Conservation (phyloP, 1,284 basidiomycete genomes). For the Clitocybe nebularis region DNA sequence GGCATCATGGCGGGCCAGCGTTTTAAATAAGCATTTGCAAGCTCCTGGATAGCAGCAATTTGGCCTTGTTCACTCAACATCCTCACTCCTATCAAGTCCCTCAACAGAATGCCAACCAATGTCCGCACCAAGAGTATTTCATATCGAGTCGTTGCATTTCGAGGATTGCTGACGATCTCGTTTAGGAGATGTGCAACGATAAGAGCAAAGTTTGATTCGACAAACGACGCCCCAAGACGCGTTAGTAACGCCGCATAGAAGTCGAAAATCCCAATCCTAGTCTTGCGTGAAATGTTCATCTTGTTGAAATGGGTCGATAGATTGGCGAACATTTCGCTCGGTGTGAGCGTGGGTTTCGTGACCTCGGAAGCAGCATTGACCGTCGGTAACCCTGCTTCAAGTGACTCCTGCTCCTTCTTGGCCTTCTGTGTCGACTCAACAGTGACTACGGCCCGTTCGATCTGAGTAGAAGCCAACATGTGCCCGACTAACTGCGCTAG, state of each 20-base stretch:
- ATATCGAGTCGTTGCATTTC: constrained; percentile 57
- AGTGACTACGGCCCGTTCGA: constrained; percentile 52
- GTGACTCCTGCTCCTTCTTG: constrained; percentile 62
- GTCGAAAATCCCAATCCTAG: constrained; percentile 84
- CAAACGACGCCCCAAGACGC: constrained; percentile 73
- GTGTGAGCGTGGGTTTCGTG: constrained; percentile 71
- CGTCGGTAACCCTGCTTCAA: constrained; percentile 38
- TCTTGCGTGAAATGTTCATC: constrained; percentile 61
- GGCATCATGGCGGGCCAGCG: constrained; percentile 93
- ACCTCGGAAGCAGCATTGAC: constrained; percentile 53
- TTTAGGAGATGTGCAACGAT: constrained; percentile 77
- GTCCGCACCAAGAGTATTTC: constrained; percentile 75
- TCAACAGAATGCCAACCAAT: constrained; percentile 72
- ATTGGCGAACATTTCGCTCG: constrained; percentile 78
- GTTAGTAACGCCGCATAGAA: constrained; percentile 82
- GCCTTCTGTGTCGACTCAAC: constrained; percentile 56
- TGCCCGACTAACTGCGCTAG: constrained; percentile 81
- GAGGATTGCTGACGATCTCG: constrained; percentile 66
- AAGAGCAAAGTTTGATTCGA: constrained; percentile 80
- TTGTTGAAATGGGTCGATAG: constrained; percentile 83
- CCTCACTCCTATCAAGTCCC: constrained; percentile 83
- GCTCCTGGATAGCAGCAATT: constrained; percentile 85
- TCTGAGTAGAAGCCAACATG: constrained; percentile 83
- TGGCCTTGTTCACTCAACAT: constrained; percentile 93
- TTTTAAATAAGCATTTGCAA: constrained; percentile 79